Evolutionary conservation across 2,329 filamentous ascomycete genomes (phyloP).

Genomic region (Sclerotinia nivalis): DNA sequence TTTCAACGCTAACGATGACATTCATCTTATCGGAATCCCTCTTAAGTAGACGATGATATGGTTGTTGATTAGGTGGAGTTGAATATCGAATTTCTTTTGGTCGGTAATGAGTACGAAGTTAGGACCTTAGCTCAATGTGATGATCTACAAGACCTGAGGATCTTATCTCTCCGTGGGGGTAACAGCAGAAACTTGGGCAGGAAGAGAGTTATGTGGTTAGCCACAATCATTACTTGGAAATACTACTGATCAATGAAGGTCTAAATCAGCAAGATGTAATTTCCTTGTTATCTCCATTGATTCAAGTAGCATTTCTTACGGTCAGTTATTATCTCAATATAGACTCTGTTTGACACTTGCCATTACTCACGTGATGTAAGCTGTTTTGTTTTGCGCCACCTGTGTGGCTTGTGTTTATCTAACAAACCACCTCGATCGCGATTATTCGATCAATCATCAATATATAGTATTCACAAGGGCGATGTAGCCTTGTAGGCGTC

Average conservation of each 20-base stretch:
- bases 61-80: neutral
- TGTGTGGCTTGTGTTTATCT: neutral
- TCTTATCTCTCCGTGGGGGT: no score
- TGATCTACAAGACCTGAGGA: neutral
- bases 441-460: neutral
- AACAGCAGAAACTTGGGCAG: neutral
- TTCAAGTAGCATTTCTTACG: neutral
- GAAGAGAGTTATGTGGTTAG: neutral
- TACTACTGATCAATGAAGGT: no score
- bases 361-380: neutral
- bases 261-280: no score
- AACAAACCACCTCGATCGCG: neutral
- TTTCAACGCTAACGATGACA: slow-evolving; percentile 5
- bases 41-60: neutral
- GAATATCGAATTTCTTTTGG: no score
- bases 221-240: slow-evolving; percentile 21
- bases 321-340: neutral
- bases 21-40: neutral
- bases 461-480: neutral
- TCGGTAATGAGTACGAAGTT: neutral
- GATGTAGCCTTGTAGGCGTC: neutral
- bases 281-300: neutral
- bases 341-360: neutral
- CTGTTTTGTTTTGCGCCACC: neutral
- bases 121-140: neutral